Base-by-base conservation (phyloP, 495 filamentous ascomycete genomes). In the Neurospora sublineolata region DNA sequence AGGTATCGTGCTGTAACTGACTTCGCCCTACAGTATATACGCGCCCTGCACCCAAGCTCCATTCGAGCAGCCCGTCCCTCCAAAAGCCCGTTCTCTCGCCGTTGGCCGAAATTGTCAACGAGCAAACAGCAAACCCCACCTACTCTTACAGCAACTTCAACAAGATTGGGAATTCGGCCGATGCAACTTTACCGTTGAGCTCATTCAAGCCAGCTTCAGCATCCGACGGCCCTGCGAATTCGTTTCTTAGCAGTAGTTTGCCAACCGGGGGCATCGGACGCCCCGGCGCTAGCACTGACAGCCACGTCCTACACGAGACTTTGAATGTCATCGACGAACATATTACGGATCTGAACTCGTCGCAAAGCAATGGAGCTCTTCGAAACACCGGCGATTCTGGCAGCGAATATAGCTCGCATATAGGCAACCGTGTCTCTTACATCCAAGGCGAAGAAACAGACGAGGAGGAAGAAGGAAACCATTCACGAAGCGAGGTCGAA, bases 251-350 rank as follows among this genome's bases (percentile, higher is more conserved):
- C 68, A 72, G 58, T 37, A 76, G 74, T 30, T 41, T 76, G 27
- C 75, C 77, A 11, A 30, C 78, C 5, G 71, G 75, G n/a, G 77
- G 68, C 72, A 69, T 74, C 27, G 70, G 73, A 39, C 80, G 80
- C 7, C 73, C 80, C 37, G 80, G 78, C 78, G 68, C 72, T n/a
- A 84, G 80, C 71, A 82, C 82, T 77, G 85, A 84, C 71, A 94
- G 92, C 77, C 92, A 94, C 3, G 94, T 98, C 36, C 92, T 99
- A 85, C 93, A 97, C 77, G 94, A 99, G 77, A 98, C 96, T 0
- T 81, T 99, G 71, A 97, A 93, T 76, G 96, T 98, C 39, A 99
- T 99, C 76, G 88, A 99, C 76, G 96, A 99, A 80, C 96, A 97
- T 78, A 98, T 99, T 67, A 97, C 93, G 33, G 93, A 97, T 78